phyloP scores from a whole-genome alignment of 129 eudicot species.

The Logfia minima region DNA sequence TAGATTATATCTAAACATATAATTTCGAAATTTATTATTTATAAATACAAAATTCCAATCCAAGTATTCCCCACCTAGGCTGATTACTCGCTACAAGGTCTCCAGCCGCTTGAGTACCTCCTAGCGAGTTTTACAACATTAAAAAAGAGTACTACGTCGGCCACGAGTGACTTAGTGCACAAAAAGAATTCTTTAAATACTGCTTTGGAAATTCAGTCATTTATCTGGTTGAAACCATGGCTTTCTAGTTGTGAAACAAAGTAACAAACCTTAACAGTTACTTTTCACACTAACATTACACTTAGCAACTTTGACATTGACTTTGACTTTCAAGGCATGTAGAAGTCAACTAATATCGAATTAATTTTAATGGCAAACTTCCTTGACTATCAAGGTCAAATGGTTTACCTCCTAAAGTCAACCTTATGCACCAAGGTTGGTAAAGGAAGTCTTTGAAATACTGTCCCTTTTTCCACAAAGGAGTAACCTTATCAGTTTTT shows the following conservation, averaged over 20 bases:
- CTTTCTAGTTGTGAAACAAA: neutral
- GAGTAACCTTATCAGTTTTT: neutral
- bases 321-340: neutral
- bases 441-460: neutral
- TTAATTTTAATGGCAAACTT: conserved; percentile 6
- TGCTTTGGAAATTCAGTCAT: neutral
- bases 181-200: neutral
- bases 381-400: neutral
- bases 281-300: neutral
- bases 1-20: too few species aligned
- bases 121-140: neutral
- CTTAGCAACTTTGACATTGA: neutral
- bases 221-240: neutral
- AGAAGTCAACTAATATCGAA: neutral
- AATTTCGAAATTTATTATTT: too few species aligned
- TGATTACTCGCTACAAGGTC: neutral
- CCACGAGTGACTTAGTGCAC: neutral
- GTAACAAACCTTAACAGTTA: neutral
- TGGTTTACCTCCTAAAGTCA: neutral
- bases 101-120: neutral
- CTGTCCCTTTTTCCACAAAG: neutral
- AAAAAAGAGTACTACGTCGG: neutral
- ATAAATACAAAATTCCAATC: too few species aligned
- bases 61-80: neutral
- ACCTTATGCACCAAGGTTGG: neutral